phyloP scores from a whole-genome alignment of 441 rosid genomes.

The Erodium chrysanthum region DNA sequence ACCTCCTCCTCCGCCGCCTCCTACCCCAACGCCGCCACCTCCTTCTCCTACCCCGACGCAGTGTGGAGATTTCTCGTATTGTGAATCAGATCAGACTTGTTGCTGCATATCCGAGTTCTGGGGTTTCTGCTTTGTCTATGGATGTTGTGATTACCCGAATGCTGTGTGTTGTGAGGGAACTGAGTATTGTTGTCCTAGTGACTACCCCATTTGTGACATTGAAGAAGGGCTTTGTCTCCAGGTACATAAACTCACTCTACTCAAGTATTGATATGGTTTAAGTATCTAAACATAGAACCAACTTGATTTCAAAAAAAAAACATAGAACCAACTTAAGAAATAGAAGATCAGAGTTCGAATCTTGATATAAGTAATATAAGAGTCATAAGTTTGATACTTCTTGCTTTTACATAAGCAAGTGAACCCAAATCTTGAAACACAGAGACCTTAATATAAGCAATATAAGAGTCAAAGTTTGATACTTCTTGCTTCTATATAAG shows the following conservation, averaged over 20 bases:
- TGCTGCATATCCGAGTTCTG: conserved; percentile 42
- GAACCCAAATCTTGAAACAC: no score
- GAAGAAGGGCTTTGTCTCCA: conserved; percentile 51
- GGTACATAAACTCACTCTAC: conserved; percentile 25
- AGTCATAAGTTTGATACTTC: no score
- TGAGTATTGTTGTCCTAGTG: conserved; percentile 48
- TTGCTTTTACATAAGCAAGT: no score
- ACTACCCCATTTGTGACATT: conserved; percentile 51
- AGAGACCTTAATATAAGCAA: no score
- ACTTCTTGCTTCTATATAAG: no score
- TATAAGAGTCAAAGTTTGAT: no score
- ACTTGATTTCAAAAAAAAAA: no score
- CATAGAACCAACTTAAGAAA: no score
- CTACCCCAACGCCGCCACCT: conserved; percentile 29
- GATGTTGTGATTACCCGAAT: conserved; percentile 53
- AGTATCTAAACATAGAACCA: no score
- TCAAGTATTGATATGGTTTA: no score
- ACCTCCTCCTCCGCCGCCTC: conserved; percentile 19
- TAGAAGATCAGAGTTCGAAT: no score
- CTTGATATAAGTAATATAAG: no score
- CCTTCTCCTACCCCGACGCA: conserved; percentile 49
- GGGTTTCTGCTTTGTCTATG: conserved; percentile 37
- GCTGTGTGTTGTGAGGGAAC: conserved; percentile 51
- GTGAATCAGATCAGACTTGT: conserved; percentile 48
- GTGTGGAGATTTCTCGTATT: conserved; percentile 48